phyloP scores from a whole-genome alignment of 805 yeast species.

The Candida golubevii region DNA sequence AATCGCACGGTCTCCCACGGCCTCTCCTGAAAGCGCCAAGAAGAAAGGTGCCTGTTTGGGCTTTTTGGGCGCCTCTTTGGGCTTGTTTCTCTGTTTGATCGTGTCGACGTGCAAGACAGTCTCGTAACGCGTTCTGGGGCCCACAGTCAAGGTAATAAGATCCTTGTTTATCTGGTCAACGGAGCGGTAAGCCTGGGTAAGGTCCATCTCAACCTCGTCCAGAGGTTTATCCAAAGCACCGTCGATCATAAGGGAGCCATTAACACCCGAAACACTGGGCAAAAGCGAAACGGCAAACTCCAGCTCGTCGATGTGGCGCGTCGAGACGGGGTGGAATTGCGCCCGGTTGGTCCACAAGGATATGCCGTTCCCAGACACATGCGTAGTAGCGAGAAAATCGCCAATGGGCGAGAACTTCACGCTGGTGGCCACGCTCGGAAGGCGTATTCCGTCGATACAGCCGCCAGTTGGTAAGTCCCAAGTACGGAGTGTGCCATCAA shows the following conservation, averaged over 20 bases:
- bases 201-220: slow-evolving; percentile 24
- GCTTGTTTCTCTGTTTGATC: slow-evolving; percentile 83
- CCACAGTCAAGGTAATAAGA: slow-evolving; percentile 68
- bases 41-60: slow-evolving; percentile 82
- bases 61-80: slow-evolving; percentile 81
- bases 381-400: slow-evolving; percentile 87
- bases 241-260: slow-evolving; percentile 64
- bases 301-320: slow-evolving; percentile 70
- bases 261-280: slow-evolving; percentile 79
- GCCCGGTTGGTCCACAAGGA: slow-evolving; percentile 89
- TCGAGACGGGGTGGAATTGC: slow-evolving; percentile 72
- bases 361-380: slow-evolving; percentile 85
- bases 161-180: slow-evolving; percentile 58
- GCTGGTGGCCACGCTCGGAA: slow-evolving; percentile 76
- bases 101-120: slow-evolving; percentile 78
- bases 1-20: slow-evolving; percentile 67
- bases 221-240: slow-evolving; percentile 63
- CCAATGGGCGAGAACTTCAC: slow-evolving; percentile 82
- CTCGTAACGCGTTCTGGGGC: slow-evolving; percentile 73
- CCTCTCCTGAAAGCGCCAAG: slow-evolving; percentile 58
- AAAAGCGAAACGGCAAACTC: slow-evolving; percentile 61
- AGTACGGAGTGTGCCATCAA: slow-evolving; percentile 86
- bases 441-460: slow-evolving; percentile 85
- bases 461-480: slow-evolving; percentile 98
- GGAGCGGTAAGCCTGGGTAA: slow-evolving; percentile 43